Percentiles rank a stretch among this genome's conserved stretches.
Evolutionary conservation across 225 moss, liverwort and hornwort genomes (phyloP).

Genomic region (Bryum argenteum): DNA sequence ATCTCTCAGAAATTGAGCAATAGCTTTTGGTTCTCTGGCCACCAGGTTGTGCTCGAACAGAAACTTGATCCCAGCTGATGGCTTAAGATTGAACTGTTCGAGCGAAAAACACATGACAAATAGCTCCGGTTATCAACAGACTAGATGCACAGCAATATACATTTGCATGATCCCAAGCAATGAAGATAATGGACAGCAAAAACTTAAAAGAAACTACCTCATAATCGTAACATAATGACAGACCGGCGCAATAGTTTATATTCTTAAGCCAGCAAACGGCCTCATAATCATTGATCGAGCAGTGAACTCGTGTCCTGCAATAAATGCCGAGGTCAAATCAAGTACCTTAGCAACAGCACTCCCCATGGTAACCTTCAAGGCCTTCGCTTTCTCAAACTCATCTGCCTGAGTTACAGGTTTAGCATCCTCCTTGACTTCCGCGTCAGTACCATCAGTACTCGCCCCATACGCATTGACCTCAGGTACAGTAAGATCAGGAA

Average conservation of each 20-base stretch:
- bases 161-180: neutral
- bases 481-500: conserved; percentile 44
- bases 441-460: conserved; percentile 51
- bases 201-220: neutral
- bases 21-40: conserved; percentile 70
- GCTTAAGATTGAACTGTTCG: conserved; percentile 91
- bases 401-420: conserved; percentile 85
- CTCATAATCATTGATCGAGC: conserved; percentile 13
- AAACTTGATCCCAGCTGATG: conserved; percentile 79
- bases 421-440: conserved; percentile 68
- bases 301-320: conserved; percentile 1
- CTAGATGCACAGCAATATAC: neutral
- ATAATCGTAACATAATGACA: conserved; percentile 3
- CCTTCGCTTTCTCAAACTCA: conserved; percentile 97
- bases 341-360: conserved; percentile 88
- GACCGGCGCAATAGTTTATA: conserved; percentile 8
- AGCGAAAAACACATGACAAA: conserved; percentile 21
- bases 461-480: conserved; percentile 30
- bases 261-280: conserved; percentile 3
- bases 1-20: conserved; percentile 84
- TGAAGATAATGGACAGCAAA: neutral
- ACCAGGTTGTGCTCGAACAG: conserved; percentile 76
- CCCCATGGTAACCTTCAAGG: conserved; percentile 87
- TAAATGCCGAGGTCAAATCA: neutral
- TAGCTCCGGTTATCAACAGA: neutral